Conservation (phyloP, 1,284 basidiomycete genomes). For the Agaricales sp. region DNA sequence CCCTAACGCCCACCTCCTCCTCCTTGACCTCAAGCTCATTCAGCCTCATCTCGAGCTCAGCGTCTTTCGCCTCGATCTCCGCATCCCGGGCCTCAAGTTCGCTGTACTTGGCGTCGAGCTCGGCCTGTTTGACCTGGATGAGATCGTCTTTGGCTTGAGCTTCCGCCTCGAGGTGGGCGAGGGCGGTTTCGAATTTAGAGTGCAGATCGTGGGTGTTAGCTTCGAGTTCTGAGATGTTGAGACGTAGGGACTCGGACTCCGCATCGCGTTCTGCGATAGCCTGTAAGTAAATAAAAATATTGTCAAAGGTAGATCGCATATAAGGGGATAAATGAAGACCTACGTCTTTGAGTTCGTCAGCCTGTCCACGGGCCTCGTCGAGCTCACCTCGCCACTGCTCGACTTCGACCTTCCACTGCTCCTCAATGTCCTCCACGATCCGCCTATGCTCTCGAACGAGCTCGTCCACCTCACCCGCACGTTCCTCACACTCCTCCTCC, state of each 20-base stretch:
- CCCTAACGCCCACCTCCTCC: neutral
- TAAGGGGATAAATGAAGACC: slow-evolving; percentile 11
- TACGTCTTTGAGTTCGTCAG: slow-evolving; percentile 72
- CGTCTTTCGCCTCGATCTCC: slow-evolving; percentile 57
- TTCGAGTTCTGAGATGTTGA: slow-evolving; percentile 65
- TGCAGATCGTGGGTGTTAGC: slow-evolving; percentile 60
- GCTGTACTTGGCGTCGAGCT: slow-evolving; percentile 18
- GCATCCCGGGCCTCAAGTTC: slow-evolving; percentile 35
- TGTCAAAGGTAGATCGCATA: neutral
- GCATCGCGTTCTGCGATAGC: slow-evolving; percentile 65
- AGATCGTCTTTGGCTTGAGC: slow-evolving; percentile 16
- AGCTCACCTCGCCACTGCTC: slow-evolving; percentile 71
- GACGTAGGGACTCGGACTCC: slow-evolving; percentile 63
- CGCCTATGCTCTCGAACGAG: slow-evolving; percentile 55
- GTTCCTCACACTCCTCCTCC: slow-evolving; percentile 73
- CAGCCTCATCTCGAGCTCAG: slow-evolving; percentile 40
- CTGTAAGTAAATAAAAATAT: slow-evolving; percentile 22
- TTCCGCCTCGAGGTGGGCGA: slow-evolving; percentile 65
- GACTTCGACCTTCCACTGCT: slow-evolving; percentile 71
- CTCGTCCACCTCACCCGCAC: slow-evolving; percentile 62
- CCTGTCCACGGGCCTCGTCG: slow-evolving; percentile 56
- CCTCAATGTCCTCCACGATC: slow-evolving; percentile 59
- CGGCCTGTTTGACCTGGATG: slow-evolving; percentile 54
- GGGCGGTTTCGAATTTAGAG: slow-evolving; percentile 59
- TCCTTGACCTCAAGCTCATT: slow-evolving; percentile 22